Evolutionary conservation across 2,329 filamentous ascomycete species (phyloP), one percentile per base, ranked within the genome.

Genomic region (Aspergillus neotritici): DNA sequence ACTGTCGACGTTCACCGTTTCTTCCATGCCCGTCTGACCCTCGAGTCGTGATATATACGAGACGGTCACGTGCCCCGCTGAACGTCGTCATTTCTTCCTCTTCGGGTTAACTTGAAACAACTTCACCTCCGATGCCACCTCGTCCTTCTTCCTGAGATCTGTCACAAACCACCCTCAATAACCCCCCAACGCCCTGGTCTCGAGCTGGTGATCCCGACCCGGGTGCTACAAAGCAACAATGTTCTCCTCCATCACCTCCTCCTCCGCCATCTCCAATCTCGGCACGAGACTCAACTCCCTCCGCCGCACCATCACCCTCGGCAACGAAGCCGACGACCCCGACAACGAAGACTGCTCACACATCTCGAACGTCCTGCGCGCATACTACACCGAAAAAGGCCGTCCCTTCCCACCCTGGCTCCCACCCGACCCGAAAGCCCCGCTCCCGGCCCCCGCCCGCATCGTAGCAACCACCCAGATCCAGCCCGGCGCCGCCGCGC

Each of bases 311-410:
- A 67, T 70, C 52, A 64, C 63, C 21, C 58, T 64, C 9, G 63
- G 65, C 47, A 66, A 70, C 44, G 67, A 69, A 49, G 58, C 55
- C 31, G 67, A 70, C 50, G 67, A 70, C 53, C 66, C 69, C 2
- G 69, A 72, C 32, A 64, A 70, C 48, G 71, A 94, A 68, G 90
- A 97, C 71, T 88, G 94, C 71, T 94, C 89, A 3, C 89, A 97
- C 72, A 86, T 97, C 60, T 94, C 87, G 69, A 87, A 93, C 58
- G 89, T 94, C 30, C 80, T 98, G 17, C 86, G 93, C 58, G 84
- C 82, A 56, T 95, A 97, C 76, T 97, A 98, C 75, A 80, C 75
- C 40, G 90, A 97, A 66, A 93, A 94, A 62, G 86, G 84, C 54
- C 82, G 83, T 15, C 76, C 82, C 2, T 86, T 90, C 50, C 93